Evolutionary conservation across 768 basidiomycete genomes (phyloP), one percentile per base, ranked within the genome.

Genomic region (Paxillus involutus): DNA sequence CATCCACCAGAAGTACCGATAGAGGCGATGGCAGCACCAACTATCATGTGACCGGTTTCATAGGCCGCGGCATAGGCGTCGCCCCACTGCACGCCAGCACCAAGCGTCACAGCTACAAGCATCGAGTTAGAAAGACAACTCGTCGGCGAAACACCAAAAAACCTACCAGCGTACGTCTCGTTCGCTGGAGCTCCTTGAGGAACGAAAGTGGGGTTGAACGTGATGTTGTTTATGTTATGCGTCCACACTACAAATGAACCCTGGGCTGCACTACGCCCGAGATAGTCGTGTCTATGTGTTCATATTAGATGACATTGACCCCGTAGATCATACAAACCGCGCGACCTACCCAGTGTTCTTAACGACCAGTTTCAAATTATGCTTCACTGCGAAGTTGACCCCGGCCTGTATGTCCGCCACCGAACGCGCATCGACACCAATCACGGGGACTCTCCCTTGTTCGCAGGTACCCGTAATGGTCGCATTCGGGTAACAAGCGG

Each of bases 1-100:
- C 78, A 82, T 17, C 80, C 80, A 29, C 77, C 79, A 13, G 74
- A 71, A 24, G 79, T 73, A 37, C 77, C 80, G 4, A 79, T 75
- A 6, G 76, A 72, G n/a, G 50, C 39, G 9, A 71, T 70, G 9
- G 70, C 24, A 9, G 76, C 77, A 9, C 81, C 80, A 9, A 80
- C 71, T 12, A 82, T 64, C 44, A 72, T 62, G 2, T 75, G 70
- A 0, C 66, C 69, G 12, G 74, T 61, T 9, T 68, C 57, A 19
- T 74, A 54, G 4, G 66, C 73, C 11, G 72, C 71, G 6, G 55
- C 60, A 52, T 80, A 81, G 0, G 73, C 74, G 44, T 78, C 74
- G 17, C 56, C 43, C 77, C 77, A 80, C 53, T 78, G 76, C 3
- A 80, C 76, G 1, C 79, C 80, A 45, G 77, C 72, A 9, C 68